Evolutionary conservation across 495 filamentous ascomycete genomes (phyloP).

Genomic region (Trichoderma erinaceum): DNA sequence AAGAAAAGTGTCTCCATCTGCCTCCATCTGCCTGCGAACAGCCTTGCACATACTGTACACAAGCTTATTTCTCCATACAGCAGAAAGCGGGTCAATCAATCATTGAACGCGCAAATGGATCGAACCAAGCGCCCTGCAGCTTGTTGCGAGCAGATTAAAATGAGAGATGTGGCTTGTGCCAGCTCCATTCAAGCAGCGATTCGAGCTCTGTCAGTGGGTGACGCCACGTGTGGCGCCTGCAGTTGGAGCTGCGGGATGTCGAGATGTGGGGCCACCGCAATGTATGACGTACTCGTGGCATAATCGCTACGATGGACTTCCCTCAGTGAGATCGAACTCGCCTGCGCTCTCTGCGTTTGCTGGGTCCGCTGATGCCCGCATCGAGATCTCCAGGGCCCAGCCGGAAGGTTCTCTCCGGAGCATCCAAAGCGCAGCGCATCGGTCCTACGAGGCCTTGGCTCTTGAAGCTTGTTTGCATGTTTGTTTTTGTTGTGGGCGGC

Average conservation of each 20-base stretch:
- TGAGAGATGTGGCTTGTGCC: background rate
- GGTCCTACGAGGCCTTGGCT: background rate
- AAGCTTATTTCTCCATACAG: too few species aligned
- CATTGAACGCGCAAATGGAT: too few species aligned
- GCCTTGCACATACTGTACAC: too few species aligned
- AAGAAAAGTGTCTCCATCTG: too few species aligned
- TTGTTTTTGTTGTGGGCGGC: background rate
- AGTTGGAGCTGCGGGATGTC: background rate
- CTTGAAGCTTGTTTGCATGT: background rate
- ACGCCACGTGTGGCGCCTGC: constrained; percentile 7
- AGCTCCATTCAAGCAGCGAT: background rate
- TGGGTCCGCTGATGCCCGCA: background rate
- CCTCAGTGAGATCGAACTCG: background rate
- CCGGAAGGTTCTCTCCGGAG: background rate
- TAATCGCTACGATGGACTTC: background rate
- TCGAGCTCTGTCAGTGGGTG: background rate
- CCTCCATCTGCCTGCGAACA: too few species aligned
- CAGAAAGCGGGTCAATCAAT: too few species aligned
- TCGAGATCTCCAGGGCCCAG: background rate
- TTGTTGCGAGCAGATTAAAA: background rate
- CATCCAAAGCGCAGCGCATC: background rate
- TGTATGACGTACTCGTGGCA: constrained; percentile 1
- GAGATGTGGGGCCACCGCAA: background rate
- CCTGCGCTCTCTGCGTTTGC: background rate
- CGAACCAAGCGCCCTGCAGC: too few species aligned